A percentile compares a stretch with the other conserved stretches of the same genome.
These are phyloP conservation scores for Pichia kluyveri DNA, from an alignment of 805 yeast species.

Conservation along the genomic window DNA sequence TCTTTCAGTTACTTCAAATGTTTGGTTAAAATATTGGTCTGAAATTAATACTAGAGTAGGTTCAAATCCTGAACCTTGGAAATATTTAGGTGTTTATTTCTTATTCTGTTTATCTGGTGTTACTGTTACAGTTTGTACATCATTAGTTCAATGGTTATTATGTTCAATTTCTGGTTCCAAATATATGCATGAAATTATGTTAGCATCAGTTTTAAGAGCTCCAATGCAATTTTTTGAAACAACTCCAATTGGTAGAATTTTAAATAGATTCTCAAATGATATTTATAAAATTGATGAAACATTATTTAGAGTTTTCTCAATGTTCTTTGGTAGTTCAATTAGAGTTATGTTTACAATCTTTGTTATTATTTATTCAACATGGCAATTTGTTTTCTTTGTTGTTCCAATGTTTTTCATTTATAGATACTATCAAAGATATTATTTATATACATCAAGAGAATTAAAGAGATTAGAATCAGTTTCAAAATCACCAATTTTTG, in stretches of 20 bases:
- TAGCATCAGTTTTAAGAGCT: conserved; percentile 62
- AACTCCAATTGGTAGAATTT: conserved; percentile 87
- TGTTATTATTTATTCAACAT: conserved; percentile 81
- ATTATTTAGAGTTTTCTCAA: conserved; percentile 59
- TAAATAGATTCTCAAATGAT: conserved; percentile 88
- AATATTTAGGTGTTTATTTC: conserved; percentile 68
- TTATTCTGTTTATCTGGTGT: conserved; percentile 66
- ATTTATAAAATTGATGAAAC: conserved; percentile 81
- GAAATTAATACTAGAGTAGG: conserved; percentile 71
- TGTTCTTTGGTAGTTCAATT: conserved; percentile 52
- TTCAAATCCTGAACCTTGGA: conserved; percentile 60
- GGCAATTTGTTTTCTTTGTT: conserved; percentile 70
- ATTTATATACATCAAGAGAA: conserved; percentile 70
- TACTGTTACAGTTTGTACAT: conserved; percentile 50
- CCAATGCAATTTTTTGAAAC: conserved; percentile 96
- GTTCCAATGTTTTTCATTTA: conserved; percentile 62
- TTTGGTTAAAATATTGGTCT: conserved; percentile 98
- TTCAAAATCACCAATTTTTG: conserved; percentile 71
- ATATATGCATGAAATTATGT: conserved; percentile 68
- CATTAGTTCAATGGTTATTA: conserved; percentile 63
- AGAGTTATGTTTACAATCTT: conserved; percentile 66
- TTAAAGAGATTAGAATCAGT: conserved; percentile 75
- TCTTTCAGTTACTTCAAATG: conserved; percentile 58
- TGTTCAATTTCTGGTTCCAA: conserved; percentile 81
- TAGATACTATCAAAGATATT: conserved; percentile 66